A percentile compares a stretch with the other conserved stretches of the same genome.
These are phyloP conservation scores for Saraca asoca DNA, from an alignment of 331 rosid species.

Conservation along the genomic window DNA sequence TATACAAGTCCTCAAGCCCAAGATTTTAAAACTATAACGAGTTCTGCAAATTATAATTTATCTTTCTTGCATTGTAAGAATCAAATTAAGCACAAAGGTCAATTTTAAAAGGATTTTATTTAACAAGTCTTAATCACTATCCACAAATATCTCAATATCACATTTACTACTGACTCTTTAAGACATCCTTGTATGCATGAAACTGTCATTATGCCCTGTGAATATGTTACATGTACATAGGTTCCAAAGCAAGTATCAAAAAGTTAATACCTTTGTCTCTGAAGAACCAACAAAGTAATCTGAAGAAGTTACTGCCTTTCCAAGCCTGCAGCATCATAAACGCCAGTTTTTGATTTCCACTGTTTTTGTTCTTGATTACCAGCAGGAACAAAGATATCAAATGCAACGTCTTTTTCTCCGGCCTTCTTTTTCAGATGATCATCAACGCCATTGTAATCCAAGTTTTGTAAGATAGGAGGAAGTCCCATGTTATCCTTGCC, in stretches of 20 bases:
- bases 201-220: slow-evolving; percentile 2
- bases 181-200: slow-evolving; percentile 24
- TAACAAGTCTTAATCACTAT: slow-evolving; percentile 26
- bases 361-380: slow-evolving; percentile 44
- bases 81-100: slow-evolving; percentile 1
- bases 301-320: slow-evolving; percentile 42
- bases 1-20: slow-evolving; percentile 18
- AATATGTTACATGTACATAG: slow-evolving; percentile 27
- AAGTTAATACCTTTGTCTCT: slow-evolving; percentile 48
- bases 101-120: not conserved
- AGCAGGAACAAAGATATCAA: slow-evolving; percentile 42
- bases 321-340: slow-evolving; percentile 6
- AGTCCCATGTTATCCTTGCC: slow-evolving; percentile 48
- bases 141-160: not conserved
- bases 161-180: not conserved
- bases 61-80: slow-evolving; percentile 28
- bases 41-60: slow-evolving; percentile 15
- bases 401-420: slow-evolving; percentile 38
- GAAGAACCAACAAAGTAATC: slow-evolving; percentile 32
- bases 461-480: slow-evolving; percentile 56
- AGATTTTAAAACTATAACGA: not conserved
- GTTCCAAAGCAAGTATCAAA: slow-evolving; percentile 39
- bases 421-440: slow-evolving; percentile 47
- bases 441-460: slow-evolving; percentile 60
- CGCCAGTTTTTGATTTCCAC: slow-evolving; percentile 32